Base-by-base conservation (phyloP, 768 basidiomycete genomes). In the Artomyces pyxidatus region DNA sequence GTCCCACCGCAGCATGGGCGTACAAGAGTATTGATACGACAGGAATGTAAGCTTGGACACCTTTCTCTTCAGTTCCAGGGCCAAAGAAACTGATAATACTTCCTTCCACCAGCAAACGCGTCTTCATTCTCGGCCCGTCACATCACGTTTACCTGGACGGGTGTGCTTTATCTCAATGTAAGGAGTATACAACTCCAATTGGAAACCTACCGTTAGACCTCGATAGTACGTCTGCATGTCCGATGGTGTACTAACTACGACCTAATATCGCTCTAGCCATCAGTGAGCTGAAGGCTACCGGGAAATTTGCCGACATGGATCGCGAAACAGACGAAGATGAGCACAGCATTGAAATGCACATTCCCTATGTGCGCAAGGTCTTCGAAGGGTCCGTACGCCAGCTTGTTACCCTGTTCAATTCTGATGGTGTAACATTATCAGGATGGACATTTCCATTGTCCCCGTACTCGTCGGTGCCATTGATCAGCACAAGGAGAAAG, bases 301-400 rank as follows among this genome's bases (percentile, higher is more conserved):
- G 80, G 1, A 67, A 80, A 47, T 98, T 98, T 57, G 72, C 76
- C 30, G 68, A 72, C 9, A 83, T 99, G 79, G 68, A 68, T 16
- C 56, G 74, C 2, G 58, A 68, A 2, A 81, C 80, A 2, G 96
- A 99, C 61, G 92, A 93, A 65, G 89, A 85, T 25, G 96, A 99
- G 60, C 96, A 99, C 63, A 94, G 90, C 61, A 80, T 99, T 47
- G 96, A 99, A 69, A 94, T 99, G 90, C 94, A 98, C 59, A 75
- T 98, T 16, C 93, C 95, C 5, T 94, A 90, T 63, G 70, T 96
- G 37, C 78, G 87, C 43, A 90, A 90, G 64, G 68, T 85, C 10
- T 96, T 95, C 52, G 74, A 88, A 65, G 80, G 80, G 90, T 91
- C 60, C 55, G 71, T 61, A 19, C 14, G 6, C 7, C 4, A 6